These are phyloP conservation scores for Lactarius akahatsu DNA, from an alignment of 768 basidiomycete species.

Conservation along the genomic window DNA sequence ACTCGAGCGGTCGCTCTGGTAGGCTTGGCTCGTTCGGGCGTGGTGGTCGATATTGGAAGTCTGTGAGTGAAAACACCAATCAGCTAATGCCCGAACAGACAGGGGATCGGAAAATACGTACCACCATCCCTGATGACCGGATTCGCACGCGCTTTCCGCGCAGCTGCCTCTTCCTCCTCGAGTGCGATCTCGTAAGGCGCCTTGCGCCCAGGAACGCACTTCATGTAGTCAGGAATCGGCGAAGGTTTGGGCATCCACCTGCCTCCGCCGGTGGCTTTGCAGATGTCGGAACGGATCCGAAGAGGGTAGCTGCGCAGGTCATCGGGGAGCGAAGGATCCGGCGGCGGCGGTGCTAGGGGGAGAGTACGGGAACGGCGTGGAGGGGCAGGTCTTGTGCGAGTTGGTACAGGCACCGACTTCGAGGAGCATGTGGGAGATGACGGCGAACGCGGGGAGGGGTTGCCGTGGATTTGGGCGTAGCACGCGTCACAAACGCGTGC, in stretches of 20 bases:
- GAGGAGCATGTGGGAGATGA: conserved; percentile 25
- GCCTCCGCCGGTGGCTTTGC: conserved; percentile 78
- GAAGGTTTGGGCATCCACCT: conserved; percentile 71
- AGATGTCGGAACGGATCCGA: conserved; percentile 60
- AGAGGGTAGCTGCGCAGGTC: conserved; percentile 76
- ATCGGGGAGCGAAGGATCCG: conserved; percentile 45
- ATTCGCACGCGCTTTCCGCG: conserved; percentile 49
- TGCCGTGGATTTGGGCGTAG: conserved; percentile 69
- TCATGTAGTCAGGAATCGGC: conserved; percentile 41
- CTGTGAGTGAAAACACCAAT: conserved; percentile 34
- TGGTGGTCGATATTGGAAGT: conserved; percentile 66
- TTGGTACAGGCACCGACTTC: conserved; percentile 32
- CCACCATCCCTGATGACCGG: conserved; percentile 64
- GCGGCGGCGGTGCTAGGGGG: conserved; percentile 36
- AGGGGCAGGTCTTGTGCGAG: conserved; percentile 13
- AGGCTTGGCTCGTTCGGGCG: conserved; percentile 47
- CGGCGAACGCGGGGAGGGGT: conserved; percentile 40
- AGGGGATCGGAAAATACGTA: conserved; percentile 1
- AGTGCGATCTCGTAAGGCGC: conserved; percentile 67
- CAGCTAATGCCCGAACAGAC: neutral
- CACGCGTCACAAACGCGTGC: conserved; percentile 79
- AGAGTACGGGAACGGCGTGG: conserved; percentile 37
- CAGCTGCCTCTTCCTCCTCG: conserved; percentile 62
- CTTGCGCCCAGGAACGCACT: conserved; percentile 62
- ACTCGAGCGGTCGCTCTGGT: conserved; percentile 47